These are phyloP conservation scores for Leucaena leucocephala DNA, from an alignment of 306 rosid genomes.

Conservation along the genomic window DNA sequence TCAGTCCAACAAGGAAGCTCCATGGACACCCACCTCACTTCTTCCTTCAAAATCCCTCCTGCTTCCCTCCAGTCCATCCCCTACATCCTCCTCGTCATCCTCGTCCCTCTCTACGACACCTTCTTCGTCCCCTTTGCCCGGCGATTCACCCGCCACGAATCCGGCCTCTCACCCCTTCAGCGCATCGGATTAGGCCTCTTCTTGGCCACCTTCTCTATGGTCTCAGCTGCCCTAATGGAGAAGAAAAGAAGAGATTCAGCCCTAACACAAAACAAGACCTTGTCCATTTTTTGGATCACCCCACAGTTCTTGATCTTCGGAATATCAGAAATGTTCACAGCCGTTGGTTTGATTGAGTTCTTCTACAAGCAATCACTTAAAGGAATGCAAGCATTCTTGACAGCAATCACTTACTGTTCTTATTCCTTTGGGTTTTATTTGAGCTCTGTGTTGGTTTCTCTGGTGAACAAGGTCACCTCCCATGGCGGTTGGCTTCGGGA, in stretches of 20 bases:
- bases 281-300: slow-evolving; percentile 94
- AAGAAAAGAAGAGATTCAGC: slow-evolving; percentile 74
- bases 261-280: slow-evolving; percentile 37
- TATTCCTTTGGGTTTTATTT: slow-evolving; percentile 74
- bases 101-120: slow-evolving; percentile 81
- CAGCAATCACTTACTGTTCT: slow-evolving; percentile 70
- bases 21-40: slow-evolving; percentile 73
- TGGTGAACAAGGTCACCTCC: slow-evolving; percentile 64
- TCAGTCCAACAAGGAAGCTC: slow-evolving; percentile 92
- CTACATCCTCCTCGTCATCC: slow-evolving; percentile 74
- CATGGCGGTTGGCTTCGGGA: slow-evolving; percentile 67
- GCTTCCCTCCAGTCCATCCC: slow-evolving; percentile 96
- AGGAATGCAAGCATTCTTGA: slow-evolving; percentile 73
- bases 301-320: slow-evolving; percentile 96
- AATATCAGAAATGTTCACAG: slow-evolving; percentile 85
- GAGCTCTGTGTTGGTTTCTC: slow-evolving; percentile 61
- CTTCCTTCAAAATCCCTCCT: slow-evolving; percentile 78
- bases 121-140: slow-evolving; percentile 87
- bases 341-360: slow-evolving; percentile 74
- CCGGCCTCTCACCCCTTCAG: slow-evolving; percentile 77
- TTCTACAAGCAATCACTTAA: slow-evolving; percentile 69
- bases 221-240: slow-evolving; percentile 86
- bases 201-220: slow-evolving; percentile 86
- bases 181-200: slow-evolving; percentile 91
- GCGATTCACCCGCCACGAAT: slow-evolving; percentile 70